Evolutionary conservation across 2,329 filamentous ascomycete genomes (phyloP).

Genomic region (Monosporascus sp.): DNA sequence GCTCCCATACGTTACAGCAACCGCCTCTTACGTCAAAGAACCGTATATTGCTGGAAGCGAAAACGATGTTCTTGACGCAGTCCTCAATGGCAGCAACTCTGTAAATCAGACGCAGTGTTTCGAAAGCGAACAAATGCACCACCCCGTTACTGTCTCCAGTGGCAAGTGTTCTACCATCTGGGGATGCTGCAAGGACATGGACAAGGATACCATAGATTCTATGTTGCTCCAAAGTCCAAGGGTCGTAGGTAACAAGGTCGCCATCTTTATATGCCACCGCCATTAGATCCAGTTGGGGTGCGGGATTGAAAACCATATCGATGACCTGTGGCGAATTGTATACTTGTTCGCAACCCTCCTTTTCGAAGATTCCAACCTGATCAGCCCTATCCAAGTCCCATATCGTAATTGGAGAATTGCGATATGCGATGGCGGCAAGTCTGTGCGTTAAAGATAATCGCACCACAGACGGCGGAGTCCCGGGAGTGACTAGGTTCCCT

Average conservation of each 20-base stretch:
- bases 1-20: conserved; percentile 17
- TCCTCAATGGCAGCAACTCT: conserved; percentile 1
- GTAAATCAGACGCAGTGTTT: conserved; percentile 14
- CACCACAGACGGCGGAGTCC: background rate
- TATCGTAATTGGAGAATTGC: background rate
- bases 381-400: background rate
- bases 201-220: background rate
- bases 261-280: conserved; percentile 2
- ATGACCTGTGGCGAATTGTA: background rate
- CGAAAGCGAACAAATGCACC: conserved; percentile 21
- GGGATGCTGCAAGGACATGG: conserved; percentile 13
- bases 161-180: conserved; percentile 20
- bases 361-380: background rate
- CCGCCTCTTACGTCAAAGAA: conserved; percentile 14
- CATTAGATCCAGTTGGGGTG: background rate
- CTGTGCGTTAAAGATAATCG: background rate
- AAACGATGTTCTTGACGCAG: conserved; percentile 12
- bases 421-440: conserved; percentile 1
- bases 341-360: conserved; percentile 1
- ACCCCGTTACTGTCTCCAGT: conserved; percentile 17
- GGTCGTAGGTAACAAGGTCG: conserved; percentile 4
- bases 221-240: conserved; percentile 13
- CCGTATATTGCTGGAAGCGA: conserved; percentile 12
- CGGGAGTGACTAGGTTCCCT: background rate
- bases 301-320: background rate